Evolutionary conservation across 768 basidiomycete genomes (phyloP).

Genomic region (Boletus tomentosulus): DNA sequence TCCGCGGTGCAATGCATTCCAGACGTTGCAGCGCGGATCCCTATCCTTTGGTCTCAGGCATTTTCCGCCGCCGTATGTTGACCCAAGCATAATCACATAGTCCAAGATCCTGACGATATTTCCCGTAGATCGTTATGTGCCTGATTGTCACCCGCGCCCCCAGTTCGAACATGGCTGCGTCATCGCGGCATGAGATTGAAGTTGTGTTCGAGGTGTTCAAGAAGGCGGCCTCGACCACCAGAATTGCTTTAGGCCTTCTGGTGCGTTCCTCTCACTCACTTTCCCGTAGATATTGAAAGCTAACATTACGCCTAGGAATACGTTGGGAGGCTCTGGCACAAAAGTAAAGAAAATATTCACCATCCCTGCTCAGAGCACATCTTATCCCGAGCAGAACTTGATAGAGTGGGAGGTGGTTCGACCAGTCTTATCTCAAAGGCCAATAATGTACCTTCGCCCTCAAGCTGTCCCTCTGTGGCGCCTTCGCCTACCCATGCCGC

Average conservation of each 20-base stretch:
- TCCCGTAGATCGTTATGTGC: constrained; percentile 53
- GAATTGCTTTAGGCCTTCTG: constrained; percentile 43
- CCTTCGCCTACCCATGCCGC: constrained; percentile 13
- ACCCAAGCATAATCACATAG: not conserved
- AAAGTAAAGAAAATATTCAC: constrained; percentile 41
- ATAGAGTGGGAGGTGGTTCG: constrained; percentile 49
- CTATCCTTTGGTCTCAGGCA: constrained; percentile 61
- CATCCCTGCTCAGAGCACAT: constrained; percentile 21
- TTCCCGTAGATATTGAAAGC: not conserved
- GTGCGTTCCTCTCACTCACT: constrained; percentile 28
- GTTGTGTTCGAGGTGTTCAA: constrained; percentile 42
- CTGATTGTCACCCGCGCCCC: constrained; percentile 50
- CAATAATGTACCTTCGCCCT: constrained; percentile 2
- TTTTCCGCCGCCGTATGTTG: constrained; percentile 59
- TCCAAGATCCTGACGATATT: not conserved
- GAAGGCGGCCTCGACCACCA: constrained; percentile 41
- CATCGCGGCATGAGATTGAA: constrained; percentile 48
- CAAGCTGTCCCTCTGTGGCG: constrained; percentile 2
- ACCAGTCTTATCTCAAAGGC: constrained; percentile 40
- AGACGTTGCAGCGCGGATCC: constrained; percentile 41
- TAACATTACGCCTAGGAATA: constrained; percentile 30
- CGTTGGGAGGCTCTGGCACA: constrained; percentile 39
- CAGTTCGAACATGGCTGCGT: constrained; percentile 41
- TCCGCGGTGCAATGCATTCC: constrained; percentile 40
- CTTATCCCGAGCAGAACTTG: constrained; percentile 45